Evolutionary conservation across 768 basidiomycete genomes (phyloP).

Genomic region (Phylloporus arenicola): DNA sequence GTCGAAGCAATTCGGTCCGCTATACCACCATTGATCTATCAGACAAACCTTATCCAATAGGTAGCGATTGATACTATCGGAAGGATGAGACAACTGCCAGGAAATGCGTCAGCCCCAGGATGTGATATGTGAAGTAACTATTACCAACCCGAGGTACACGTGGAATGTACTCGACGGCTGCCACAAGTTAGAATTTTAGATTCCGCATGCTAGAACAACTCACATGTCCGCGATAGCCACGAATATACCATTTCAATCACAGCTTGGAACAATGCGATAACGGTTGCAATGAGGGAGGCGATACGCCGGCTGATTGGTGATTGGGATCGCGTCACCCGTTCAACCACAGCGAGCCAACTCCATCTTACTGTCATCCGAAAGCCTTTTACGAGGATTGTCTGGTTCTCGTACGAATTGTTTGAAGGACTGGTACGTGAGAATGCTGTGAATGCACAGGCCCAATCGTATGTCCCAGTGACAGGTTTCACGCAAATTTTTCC

Average conservation of each 20-base stretch:
- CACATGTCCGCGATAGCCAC: background rate
- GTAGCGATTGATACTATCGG: slow-evolving; percentile 4
- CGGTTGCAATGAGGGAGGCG: background rate
- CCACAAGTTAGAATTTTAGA: background rate
- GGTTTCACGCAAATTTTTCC: too few species aligned
- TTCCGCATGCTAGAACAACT: background rate
- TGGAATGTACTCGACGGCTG: background rate
- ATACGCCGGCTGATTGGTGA: background rate
- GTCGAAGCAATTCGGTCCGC: background rate
- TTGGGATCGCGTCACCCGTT: background rate
- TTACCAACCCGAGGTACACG: background rate
- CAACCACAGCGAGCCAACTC: background rate
- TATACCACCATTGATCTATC: background rate
- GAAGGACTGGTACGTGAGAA: background rate
- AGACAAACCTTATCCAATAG: slow-evolving; percentile 2
- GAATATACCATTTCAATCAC: background rate
- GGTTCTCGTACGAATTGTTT: background rate
- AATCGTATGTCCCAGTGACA: too few species aligned
- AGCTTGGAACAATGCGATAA: background rate
- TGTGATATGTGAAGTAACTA: background rate
- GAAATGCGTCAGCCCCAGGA: background rate
- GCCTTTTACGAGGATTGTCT: slow-evolving; percentile 8
- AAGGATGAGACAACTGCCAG: slow-evolving; percentile 7
- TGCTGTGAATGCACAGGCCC: background rate
- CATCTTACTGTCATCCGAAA: slow-evolving; percentile 6